phyloP scores from a whole-genome alignment of 176 grass and related monocot genomes.

The Phoenix roebelenii region DNA sequence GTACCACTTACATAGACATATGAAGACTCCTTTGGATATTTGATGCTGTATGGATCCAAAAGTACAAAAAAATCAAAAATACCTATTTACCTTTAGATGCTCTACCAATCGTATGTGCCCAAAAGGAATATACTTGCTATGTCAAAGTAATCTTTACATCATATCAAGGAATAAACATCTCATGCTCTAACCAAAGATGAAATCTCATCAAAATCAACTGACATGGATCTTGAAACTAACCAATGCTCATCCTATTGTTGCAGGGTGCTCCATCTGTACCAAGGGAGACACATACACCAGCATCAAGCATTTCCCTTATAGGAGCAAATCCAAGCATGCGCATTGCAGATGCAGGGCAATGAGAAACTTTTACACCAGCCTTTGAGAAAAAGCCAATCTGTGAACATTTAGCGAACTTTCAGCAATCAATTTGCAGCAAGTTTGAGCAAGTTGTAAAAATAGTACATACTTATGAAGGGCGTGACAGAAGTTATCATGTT shows the following conservation, averaged over 20 bases:
- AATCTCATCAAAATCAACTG: too few relatives aligned
- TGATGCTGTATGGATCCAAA: too few relatives aligned
- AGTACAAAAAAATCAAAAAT: too few relatives aligned
- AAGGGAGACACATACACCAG: conserved; percentile 82
- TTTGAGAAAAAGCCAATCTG: conserved; percentile 77
- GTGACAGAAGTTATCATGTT: too few relatives aligned
- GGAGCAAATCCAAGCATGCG: conserved; percentile 86
- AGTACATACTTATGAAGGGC: background rate
- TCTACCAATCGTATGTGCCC: too few relatives aligned
- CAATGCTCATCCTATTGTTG: conserved; percentile 98
- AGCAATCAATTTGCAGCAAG: conserved; percentile 7
- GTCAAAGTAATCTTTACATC: too few relatives aligned
- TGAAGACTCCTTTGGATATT: too few relatives aligned
- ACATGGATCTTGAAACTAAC: conserved; percentile 32
- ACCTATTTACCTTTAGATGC: too few relatives aligned
- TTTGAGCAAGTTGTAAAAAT: background rate
- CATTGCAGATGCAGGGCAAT: conserved; percentile 91
- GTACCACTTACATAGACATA: too few relatives aligned
- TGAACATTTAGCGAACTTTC: background rate
- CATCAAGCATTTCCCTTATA: conserved; percentile 82
- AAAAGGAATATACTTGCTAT: too few relatives aligned
- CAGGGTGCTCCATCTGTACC: conserved; percentile 90
- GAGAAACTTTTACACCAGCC: conserved; percentile 85
- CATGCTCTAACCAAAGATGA: too few relatives aligned
- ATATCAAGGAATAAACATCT: too few relatives aligned